A percentile compares a stretch with the other conserved stretches of the same genome.
phyloP scores from a whole-genome alignment of 164 flowering plant genomes.

The Berberis vulgaris region DNA sequence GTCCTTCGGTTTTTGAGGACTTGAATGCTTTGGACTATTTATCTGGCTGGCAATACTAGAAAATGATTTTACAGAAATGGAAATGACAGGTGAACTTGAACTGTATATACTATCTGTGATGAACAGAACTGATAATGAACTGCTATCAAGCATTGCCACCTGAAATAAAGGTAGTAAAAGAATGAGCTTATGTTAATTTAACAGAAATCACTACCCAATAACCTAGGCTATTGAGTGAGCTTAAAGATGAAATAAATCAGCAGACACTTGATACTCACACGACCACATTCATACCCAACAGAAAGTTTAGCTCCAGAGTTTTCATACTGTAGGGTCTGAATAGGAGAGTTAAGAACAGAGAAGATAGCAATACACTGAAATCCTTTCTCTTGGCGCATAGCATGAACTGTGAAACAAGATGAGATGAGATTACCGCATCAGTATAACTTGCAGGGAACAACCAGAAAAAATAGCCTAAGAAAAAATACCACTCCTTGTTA shows the following conservation, averaged over 20 bases:
- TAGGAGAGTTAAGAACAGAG: conserved; percentile 51
- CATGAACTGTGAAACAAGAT: conserved; percentile 35
- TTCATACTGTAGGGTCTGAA: conserved; percentile 36
- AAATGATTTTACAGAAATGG: conserved; percentile 29
- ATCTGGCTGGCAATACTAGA: conserved; percentile 11
- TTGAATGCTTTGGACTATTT: conserved; percentile 26
- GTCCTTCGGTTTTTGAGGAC: conserved; percentile 14
- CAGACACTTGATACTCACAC: conserved; percentile 34
- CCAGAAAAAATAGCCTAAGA: not conserved
- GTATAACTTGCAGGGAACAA: not conserved
- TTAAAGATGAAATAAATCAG: conserved; percentile 2
- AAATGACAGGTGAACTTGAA: conserved; percentile 40
- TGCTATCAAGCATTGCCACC: conserved; percentile 64
- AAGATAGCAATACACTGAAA: conserved; percentile 44
- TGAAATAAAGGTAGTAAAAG: conserved; percentile 24
- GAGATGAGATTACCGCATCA: not conserved
- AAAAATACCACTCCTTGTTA: not conserved
- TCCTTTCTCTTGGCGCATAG: conserved; percentile 29
- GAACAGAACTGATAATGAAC: conserved; percentile 39
- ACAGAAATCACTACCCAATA: not conserved
- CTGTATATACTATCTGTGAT: conserved; percentile 31
- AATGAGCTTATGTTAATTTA: conserved; percentile 2
- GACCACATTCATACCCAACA: conserved; percentile 71
- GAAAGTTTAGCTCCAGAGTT: conserved; percentile 56
- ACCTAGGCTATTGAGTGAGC: not conserved